Percentiles rank a stretch among this genome's conserved stretches.
Evolutionary conservation across 169 alveolate species (phyloP).

Genomic region (Eimeria brunetti): DNA sequence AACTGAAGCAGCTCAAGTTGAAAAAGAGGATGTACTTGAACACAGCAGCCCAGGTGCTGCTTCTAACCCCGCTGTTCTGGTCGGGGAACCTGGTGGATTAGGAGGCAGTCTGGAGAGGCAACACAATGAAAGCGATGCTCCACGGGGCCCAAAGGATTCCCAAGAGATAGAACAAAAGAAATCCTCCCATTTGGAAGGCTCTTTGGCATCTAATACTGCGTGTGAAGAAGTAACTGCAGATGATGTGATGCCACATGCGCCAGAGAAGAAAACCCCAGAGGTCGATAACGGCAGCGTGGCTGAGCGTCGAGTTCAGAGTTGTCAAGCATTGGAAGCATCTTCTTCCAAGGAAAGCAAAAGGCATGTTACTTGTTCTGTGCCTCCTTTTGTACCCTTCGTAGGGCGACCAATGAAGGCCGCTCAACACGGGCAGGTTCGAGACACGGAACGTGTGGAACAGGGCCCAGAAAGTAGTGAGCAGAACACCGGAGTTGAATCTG

Average conservation of each 20-base stretch:
- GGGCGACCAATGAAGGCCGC: constrained; percentile 32
- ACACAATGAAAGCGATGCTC: neutral
- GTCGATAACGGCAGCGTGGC: neutral
- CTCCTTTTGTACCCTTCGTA: constrained; percentile 17
- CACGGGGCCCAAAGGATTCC: neutral
- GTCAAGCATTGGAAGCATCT: neutral
- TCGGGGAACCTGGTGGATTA: neutral
- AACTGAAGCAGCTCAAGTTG: neutral
- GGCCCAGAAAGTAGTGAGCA: neutral
- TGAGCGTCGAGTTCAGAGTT: neutral
- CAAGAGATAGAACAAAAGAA: neutral
- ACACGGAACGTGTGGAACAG: neutral
- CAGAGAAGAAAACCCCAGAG: neutral
- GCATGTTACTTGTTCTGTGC: constrained; percentile 4
- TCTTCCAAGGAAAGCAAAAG: neutral
- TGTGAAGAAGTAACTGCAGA: neutral
- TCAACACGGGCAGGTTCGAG: neutral
- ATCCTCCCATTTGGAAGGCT: neutral
- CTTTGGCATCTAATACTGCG: neutral
- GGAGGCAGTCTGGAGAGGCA: neutral
- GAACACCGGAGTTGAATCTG: neutral
- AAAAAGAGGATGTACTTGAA: constrained; percentile 3
- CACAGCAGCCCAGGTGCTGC: neutral
- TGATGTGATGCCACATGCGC: neutral
- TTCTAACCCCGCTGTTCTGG: neutral